Conservation (phyloP, 176 grass and related monocot species). For the Triticum monococcum region DNA sequence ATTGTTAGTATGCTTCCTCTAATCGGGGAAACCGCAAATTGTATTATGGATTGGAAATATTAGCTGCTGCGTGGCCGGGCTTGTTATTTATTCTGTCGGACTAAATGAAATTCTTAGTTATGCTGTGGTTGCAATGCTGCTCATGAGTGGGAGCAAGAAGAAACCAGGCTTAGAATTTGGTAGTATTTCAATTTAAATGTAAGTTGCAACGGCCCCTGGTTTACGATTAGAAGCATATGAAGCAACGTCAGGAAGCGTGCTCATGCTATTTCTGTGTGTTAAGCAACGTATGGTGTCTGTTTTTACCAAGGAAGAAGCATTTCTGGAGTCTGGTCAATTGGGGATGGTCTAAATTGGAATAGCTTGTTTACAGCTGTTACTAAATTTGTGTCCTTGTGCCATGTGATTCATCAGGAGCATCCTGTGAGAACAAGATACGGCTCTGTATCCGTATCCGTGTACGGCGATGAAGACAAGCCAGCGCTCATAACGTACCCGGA, state of each 20-base stretch:
- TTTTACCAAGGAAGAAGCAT: not conserved
- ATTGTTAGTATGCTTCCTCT: not conserved
- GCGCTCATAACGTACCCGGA: slow-evolving; percentile 81
- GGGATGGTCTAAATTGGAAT: not conserved
- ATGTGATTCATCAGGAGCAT: slow-evolving; percentile 61
- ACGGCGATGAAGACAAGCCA: slow-evolving; percentile 76
- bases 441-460: slow-evolving; percentile 61
- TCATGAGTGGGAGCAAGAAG: not conserved
- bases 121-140: slow-evolving; percentile 28
- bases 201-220: not conserved
- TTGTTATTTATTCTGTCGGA: not conserved
- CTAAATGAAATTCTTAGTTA: not conserved
- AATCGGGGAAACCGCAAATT: not conserved
- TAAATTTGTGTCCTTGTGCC: not conserved
- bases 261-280: not conserved
- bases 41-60: not conserved
- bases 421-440: slow-evolving; percentile 66
- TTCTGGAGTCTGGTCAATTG: slow-evolving; percentile 2
- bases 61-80: not conserved
- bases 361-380: not conserved
- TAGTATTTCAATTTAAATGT: slow-evolving; percentile 2
- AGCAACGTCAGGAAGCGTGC: not conserved
- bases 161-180: not conserved
- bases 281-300: not conserved
- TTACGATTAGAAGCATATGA: not conserved